Evolutionary conservation across 306 rosid species (phyloP), one percentile per base, ranked within the genome.

Genomic region (Parietaria judaica): DNA sequence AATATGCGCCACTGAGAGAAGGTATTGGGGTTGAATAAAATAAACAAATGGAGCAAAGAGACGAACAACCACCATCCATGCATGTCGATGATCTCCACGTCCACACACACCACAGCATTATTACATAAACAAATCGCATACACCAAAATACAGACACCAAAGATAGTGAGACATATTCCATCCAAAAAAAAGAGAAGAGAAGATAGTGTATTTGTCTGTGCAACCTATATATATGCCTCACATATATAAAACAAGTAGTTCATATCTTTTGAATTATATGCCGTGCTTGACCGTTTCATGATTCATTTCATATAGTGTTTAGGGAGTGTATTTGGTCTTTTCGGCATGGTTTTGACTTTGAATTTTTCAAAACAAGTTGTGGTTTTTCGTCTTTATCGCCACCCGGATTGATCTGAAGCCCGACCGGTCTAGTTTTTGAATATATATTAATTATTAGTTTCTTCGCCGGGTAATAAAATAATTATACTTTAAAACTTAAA

Each of bases 1-100:
- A 35, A 60, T 60, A 68, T 65, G 79, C 75, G 58, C 74, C 79
- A 75, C 71, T 60, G 60, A 11, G 23, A 35, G 54, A 38, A 70
- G 45, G 46, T 41, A 59, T 69, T 55, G 68, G 72, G 12, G 9
- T 49, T 35, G 13, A 17, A 57, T 46, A 1, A 55, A 55, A 5
- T 12, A 10, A 8, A 2, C 31, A 37, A 31, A 65, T 54, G 56
- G 57, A 52, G 9, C 39, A 36, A 51, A 37, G 55, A 45, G 58
- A 15, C 17, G 53, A 60, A 37, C 66, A 44, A 31, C 10, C 63
- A 14, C 58, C 66, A 66, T 70, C 54, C 75, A 54, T 54, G 72
- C 72, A 58, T 49, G 64, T 56, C 57, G 57, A 56, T 60, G 50
- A 48, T 13, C 63, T 44, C 65, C 70, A 63, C 70, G 74, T 63